A percentile compares a stretch with the other conserved stretches of the same genome.
Conservation (phyloP, 768 basidiomycete genomes). For the Collybiopsis luxurians region DNA sequence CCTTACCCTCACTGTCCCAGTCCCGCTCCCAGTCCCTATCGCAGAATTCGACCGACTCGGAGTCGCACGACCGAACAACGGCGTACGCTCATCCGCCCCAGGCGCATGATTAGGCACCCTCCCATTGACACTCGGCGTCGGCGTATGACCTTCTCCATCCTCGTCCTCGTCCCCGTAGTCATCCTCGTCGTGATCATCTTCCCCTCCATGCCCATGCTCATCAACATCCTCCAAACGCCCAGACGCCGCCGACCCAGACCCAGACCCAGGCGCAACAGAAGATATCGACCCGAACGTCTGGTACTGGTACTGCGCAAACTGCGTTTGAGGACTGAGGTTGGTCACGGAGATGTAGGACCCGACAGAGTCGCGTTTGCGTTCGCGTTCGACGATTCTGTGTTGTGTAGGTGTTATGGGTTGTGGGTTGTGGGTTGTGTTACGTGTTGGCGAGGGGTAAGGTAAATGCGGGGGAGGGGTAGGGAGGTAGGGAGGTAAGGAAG, state of each 20-base stretch:
- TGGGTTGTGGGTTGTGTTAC: neutral
- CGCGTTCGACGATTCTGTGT: constrained; percentile 59
- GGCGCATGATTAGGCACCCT: neutral
- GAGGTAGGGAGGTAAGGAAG: neutral
- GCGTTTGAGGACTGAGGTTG: constrained; percentile 4
- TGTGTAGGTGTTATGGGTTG: neutral
- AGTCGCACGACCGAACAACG: neutral
- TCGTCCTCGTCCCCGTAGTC: too few relatives aligned
- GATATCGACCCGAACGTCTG: too few relatives aligned
- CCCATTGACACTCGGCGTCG: too few relatives aligned
- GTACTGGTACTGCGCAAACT: neutral
- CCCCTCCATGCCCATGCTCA: too few relatives aligned
- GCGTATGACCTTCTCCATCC: too few relatives aligned
- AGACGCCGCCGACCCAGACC: neutral
- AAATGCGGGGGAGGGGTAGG: neutral
- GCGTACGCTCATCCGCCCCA: neutral
- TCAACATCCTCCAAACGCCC: neutral
- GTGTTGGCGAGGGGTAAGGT: too few relatives aligned
- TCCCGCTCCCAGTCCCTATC: too few relatives aligned
- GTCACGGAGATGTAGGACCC: constrained; percentile 28
- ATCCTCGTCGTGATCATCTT: too few relatives aligned
- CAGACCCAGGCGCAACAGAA: neutral
- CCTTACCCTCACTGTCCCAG: neutral
- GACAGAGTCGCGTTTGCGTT: constrained; percentile 31
- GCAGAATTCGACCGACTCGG: neutral